Evolutionary conservation across 441 rosid species (phyloP), one percentile per base, ranked within the genome.

Genomic region (Syzygium syzygioides): DNA sequence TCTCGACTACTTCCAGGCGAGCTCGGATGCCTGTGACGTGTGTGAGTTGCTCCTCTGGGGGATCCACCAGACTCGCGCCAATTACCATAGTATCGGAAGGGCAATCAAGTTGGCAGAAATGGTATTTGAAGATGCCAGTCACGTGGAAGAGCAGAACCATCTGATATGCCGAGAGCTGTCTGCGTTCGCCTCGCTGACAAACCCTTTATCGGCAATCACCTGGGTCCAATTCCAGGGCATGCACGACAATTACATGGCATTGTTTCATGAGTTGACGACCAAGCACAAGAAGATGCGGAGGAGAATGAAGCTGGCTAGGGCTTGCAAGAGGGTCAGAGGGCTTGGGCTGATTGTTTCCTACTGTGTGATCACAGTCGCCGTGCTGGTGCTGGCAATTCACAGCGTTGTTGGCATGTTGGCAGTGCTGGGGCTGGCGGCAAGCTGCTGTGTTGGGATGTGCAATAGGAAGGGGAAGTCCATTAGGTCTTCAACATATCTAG

Each of bases 21-120:
- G 94, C 92, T 90, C 90, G 2, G 92, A 94, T 20, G 96, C 94
- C 4, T 94, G 97, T 89, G 90, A 90, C 37, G 56, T 95, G 26
- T 94, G 98, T 9, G 96, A 95, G 91, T 90, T 90, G 66, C 94
- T 96, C 55, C 97, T 96, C 57, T 91, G 87, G 30, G 88, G 91
- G 87, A 91, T 94, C 87, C 94, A 95, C 85, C 93, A 91, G 87
- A 92, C 94, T 20, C 93, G 94, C 1, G 86, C 89, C 34, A 92
- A 93, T 88, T 92, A 94, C 91, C 86, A 64, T 50, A 93, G 88
- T 90, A 92, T 97, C 59, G 89, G 68, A 86, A 94, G 93, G 89
- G 96, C 91, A 9, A 93, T 94, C 89, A 90, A 91, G 88, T 55
- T 92, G 84, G 92, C 92, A 86, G 87, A 91, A 86, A 88, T 86